Evolutionary conservation across 257 asterid species (phyloP), one percentile per base, ranked within the genome.

Genomic region (Solanum arcanum): DNA sequence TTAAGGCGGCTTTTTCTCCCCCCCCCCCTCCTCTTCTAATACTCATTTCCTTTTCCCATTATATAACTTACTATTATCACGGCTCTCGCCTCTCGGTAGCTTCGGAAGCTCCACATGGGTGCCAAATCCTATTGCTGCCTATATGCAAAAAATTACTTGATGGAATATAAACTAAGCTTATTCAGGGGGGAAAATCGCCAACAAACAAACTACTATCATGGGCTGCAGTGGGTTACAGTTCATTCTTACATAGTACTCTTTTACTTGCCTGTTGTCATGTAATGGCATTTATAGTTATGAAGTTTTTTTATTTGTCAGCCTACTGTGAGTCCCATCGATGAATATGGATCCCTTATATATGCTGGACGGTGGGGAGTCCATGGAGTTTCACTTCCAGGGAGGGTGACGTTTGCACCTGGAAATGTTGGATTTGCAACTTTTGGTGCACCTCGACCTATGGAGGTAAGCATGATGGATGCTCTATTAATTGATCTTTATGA

Each of bases 381-480:
- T 68, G 99, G 99, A 35, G 92, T 96, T 88, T 94, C 98, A 35
- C 95, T 97, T 90, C 99, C 99, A 59, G 99, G 99, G 90, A 97
- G 98, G 91, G 98, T 94, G 82, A 97, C 99, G 29, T 97, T 95
- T 92, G 96, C 98, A 70, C 99, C 99, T 66, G 99, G 99, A 86
- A 97, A 97, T 92, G 95, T 93, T 62, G 99, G 99, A 42, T 95
- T 95, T 89, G 80, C 93, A 49, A 95, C 98, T 68, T 97, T 97
- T 90, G 99, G 99, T 88, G 97, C 98, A 86, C 94, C 98, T 42
- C 95, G 99, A 89, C 99, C 98, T 8, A 92, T 94, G 97, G 96
- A 94, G 97, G 99, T 96, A 87, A 86, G 92, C 82, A 46, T 25
- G 69, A 52, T 52, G 33, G 44, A 85, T 64, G 47, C 59, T 72